Evolutionary conservation across 768 basidiomycete species (phyloP).

Genomic region (Mycena albidolilacea): DNA sequence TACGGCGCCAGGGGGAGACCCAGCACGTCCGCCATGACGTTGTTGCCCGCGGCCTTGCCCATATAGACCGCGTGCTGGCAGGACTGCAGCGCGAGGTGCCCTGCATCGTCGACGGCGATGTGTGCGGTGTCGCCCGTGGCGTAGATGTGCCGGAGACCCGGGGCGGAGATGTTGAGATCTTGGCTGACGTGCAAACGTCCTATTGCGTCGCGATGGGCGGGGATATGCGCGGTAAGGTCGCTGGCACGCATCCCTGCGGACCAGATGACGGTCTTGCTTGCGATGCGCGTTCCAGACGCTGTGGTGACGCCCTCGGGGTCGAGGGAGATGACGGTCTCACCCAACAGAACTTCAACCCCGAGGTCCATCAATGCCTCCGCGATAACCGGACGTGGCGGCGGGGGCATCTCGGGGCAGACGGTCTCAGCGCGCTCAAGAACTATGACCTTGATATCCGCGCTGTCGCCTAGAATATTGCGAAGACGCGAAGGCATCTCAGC

Average conservation of each 20-base stretch:
- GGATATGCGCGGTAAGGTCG: slow-evolving; percentile 36
- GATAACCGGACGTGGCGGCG: slow-evolving; percentile 34
- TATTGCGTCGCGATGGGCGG: slow-evolving; percentile 32
- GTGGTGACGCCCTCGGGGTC: slow-evolving; percentile 37
- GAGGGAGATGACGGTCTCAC: slow-evolving; percentile 34
- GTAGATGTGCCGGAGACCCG: slow-evolving; percentile 32
- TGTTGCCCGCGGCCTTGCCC: slow-evolving; percentile 40
- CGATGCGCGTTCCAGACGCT: slow-evolving; percentile 34
- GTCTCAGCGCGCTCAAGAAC: slow-evolving; percentile 29
- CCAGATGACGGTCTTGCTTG: slow-evolving; percentile 41
- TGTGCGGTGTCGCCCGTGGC: slow-evolving; percentile 37
- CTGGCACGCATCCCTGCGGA: slow-evolving; percentile 40
- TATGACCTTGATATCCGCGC: slow-evolving; percentile 29
- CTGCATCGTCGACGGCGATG: slow-evolving; percentile 37
- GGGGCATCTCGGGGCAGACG: slow-evolving; percentile 26
- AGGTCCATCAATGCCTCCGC: slow-evolving; percentile 31
- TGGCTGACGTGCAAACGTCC: slow-evolving; percentile 37
- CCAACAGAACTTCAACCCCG: slow-evolving; percentile 28
- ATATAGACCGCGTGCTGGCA: slow-evolving; percentile 39
- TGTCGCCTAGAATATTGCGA: slow-evolving; percentile 34
- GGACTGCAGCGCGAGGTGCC: slow-evolving; percentile 35
- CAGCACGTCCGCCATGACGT: slow-evolving; percentile 38
- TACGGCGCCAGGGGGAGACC: slow-evolving; percentile 30
- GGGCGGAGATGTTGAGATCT: slow-evolving; percentile 27
- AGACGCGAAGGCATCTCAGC: slow-evolving; percentile 40